Base-by-base conservation (phyloP, 139 green algal species). In the Trebouxia sp. region DNA sequence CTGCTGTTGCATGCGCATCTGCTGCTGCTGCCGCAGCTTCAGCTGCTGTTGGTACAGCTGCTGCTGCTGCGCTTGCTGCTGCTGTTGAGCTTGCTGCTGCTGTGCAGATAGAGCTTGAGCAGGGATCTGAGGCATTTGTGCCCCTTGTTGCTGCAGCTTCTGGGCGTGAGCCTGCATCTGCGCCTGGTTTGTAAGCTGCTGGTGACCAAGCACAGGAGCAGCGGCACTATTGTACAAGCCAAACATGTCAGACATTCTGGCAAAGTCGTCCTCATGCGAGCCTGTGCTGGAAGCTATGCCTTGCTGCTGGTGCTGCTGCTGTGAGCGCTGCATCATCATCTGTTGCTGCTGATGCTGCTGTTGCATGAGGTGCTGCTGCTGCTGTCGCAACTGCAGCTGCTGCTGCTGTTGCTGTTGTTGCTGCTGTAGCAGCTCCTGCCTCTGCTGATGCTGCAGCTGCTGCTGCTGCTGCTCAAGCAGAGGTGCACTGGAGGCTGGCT, bases 231-330 rank as follows among this genome's bases (percentile, higher is more conserved):
- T 69, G 58, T 69, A 69, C 28, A 69, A 30, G 24, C 58, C 58
- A 69, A 69, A 69, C 28, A 69, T 39, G 30, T 69, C 58, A 69
- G 58, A 28, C 58, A 69, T 69, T 6, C 41, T 39, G 30, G 58
- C 58, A 69, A 69, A 69, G 58, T 69, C 58, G 22, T 69, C 58
- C 9, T 69, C 58, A 41, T 69, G 58, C 24, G 58, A 69, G 24
- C 58, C 58, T 1, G 30, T 22, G 8, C 58, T 69, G 14, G 30
- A 38, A 22, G 58, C 58, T 10, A 69, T 69, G 58, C 28, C 30
- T 41, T 69, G 58, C 30, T 69, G 28, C 30, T 69, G 58, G 14
- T n/a, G 28, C 58, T 69, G 58, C 9, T 39, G 28, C 30, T 69
- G 58, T 24, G 28, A 41, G 14, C 12, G 8, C 6, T 69, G 58